Evolutionary conservation across 2,329 filamentous ascomycete genomes (phyloP), one percentile per base, ranked within the genome.

Genomic region (Diaporthe aspalathi): DNA sequence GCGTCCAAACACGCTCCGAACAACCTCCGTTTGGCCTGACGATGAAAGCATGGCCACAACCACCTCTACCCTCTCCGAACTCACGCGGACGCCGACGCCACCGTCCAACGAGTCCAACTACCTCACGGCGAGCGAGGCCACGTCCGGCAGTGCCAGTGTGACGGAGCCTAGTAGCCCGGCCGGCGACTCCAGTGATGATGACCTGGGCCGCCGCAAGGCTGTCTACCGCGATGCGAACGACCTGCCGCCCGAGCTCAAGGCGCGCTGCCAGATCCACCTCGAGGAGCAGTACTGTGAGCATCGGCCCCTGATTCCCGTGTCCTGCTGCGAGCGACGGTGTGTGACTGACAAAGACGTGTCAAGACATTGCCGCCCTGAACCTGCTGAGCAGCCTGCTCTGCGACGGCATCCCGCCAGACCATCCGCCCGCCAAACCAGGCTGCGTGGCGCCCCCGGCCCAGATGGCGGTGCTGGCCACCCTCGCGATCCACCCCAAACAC

Each of bases 401-500:
- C 2, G 84, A 89, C 17, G 88, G 89, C 70, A 77, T 79, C 77
- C 80, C 81, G 8, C 77, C 69, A 68, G 73, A 57, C 32, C 54
- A 17, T 47, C 72, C 54, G 67, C 57, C 53, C 32, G 35, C 78
- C 14, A 82, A 81, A 40, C 84, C 89, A 0, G 88, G 88, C 14
- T 88, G 88, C 71, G 82, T 94, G 22, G 93, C 95, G 1, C 89
- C 92, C 2, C 86, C 92, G 0, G 88, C 89, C 70, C 91, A 95
- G 74, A 84, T 98, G 29, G 91, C 93, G 9, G 84, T 98, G 11
- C 87, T 94, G n/a, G 90, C 87, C 53, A 96, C 94, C 1, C 84
- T 98, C n/a, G 81, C 91, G n/a, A 88, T 96, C 17, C 94, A 97
- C 77, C 95, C 95, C 0, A 83, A 85, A 29, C 89, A 93, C 74